These are phyloP conservation scores for Seiridium cupressi DNA, from an alignment of 2,329 filamentous ascomycete genomes.

Conservation along the genomic window DNA sequence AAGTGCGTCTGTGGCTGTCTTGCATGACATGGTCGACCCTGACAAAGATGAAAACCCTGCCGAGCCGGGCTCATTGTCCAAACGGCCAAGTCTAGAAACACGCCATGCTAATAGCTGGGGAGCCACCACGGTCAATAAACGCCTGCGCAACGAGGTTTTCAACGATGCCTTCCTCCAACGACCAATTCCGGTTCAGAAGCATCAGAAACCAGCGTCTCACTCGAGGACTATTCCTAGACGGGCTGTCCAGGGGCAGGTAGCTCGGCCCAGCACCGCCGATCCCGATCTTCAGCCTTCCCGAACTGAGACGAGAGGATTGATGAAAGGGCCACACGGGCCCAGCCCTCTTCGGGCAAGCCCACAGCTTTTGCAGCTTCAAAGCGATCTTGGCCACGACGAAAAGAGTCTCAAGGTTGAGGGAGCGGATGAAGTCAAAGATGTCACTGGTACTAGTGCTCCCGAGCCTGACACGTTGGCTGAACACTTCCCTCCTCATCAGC, in stretches of 20 bases:
- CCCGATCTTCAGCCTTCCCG: slow-evolving; percentile 12
- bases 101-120: slow-evolving; percentile 74
- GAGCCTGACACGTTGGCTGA: slow-evolving; percentile 55
- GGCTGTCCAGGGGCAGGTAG: slow-evolving; percentile 39
- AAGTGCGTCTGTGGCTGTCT: slow-evolving; percentile 32
- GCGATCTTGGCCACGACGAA: slow-evolving; percentile 29
- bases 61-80: slow-evolving; percentile 8
- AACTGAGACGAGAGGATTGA: not conserved
- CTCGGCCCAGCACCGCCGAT: slow-evolving; percentile 45
- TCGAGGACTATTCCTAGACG: slow-evolving; percentile 63
- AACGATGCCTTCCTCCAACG: slow-evolving; percentile 88
- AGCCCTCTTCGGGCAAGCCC: slow-evolving; percentile 22
- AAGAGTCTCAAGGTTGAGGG: slow-evolving; percentile 31
- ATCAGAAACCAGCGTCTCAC: slow-evolving; percentile 61
- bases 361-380: slow-evolving; percentile 28
- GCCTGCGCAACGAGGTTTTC: slow-evolving; percentile 85
- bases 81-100: slow-evolving; percentile 48
- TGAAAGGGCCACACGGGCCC: slow-evolving; percentile 8
- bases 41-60: slow-evolving; percentile 12
- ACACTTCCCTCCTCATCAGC: slow-evolving; percentile 37
- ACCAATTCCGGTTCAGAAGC: slow-evolving; percentile 75
- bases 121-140: slow-evolving; percentile 85
- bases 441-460: slow-evolving; percentile 64
- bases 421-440: slow-evolving; percentile 44
- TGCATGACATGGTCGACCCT: slow-evolving; percentile 18